Evolutionary conservation across 140 eudicot genomes (phyloP), one percentile per base, ranked within the genome.

Genomic region (Ambrosia hybrid): DNA sequence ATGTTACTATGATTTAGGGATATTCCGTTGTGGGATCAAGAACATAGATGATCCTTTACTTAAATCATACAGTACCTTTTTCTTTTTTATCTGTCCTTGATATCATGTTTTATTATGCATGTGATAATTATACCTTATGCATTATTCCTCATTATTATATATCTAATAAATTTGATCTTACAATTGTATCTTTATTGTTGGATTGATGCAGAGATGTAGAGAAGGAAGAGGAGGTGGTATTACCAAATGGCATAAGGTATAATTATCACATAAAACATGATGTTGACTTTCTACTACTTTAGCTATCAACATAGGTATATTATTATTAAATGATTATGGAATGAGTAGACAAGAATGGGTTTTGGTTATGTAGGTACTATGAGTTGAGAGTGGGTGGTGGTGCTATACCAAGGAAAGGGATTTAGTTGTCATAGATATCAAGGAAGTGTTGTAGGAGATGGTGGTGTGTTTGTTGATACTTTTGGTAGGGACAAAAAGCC

Each of bases 361-460:
- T 78, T 9, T 58, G 46, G 37, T 51, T 9, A 39, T 34, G 15
- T 64, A 91, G 96, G 89, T 89, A 89, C 85, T 92, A 87, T 69
- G 98, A 92, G 51, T 16, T 85, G 73, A 78, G 95, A 81, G 89
- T 89, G 8, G 98, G 98, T 1, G 98, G 98, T 53, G 98, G 98
- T 56, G 92, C 89, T 1, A 6, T 80, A 37, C 92, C 98, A 43
- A 83, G 88, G 81, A 71, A 81, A 43, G 95, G 96, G 55, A 89
- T 52, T 76, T 92, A 67, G 89, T 92, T 74, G 98, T 92, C 62
- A 80, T 87, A 17, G 88, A 92, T 82, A 83, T 89, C 70, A 87
- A 87, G 83, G 98, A 64, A 85, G 48, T 17, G 84, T 89, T 6
- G 68, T 82, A 83, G 95, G 86, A 63, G 87, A 81, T 67, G 83